Conservation (phyloP, 768 basidiomycete genomes). For the Coprinellus aureogranulatus region DNA sequence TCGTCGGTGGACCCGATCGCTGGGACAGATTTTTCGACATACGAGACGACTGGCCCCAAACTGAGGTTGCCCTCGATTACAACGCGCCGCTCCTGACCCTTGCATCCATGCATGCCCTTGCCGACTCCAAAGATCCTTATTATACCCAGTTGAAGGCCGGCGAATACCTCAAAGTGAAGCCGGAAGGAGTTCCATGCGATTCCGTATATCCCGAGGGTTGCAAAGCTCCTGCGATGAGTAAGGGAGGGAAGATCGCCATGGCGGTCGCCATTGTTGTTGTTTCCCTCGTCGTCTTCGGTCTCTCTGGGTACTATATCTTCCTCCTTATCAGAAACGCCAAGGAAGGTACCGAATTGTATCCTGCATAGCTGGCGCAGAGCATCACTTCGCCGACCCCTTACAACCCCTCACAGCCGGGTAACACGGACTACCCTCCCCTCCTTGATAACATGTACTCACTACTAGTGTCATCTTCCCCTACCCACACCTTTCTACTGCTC, state of each 20-base stretch:
- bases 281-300: slow-evolving; percentile 54
- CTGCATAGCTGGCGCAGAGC: neutral
- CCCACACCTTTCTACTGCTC: neutral
- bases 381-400: too few species aligned
- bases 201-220: slow-evolving; percentile 59
- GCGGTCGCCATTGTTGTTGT: slow-evolving; percentile 63
- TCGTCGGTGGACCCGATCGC: slow-evolving; percentile 82
- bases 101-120: slow-evolving; percentile 72
- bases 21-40: slow-evolving; percentile 80
- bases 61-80: slow-evolving; percentile 87
- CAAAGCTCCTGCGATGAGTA: slow-evolving; percentile 50
- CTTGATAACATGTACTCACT: neutral
- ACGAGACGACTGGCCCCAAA: slow-evolving; percentile 86
- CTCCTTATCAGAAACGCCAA: slow-evolving; percentile 20
- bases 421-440: too few species aligned
- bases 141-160: slow-evolving; percentile 72
- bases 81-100: slow-evolving; percentile 88
- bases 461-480: neutral
- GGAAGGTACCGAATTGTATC: neutral
- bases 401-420: too few species aligned
- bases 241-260: slow-evolving; percentile 64
- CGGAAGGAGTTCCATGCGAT: slow-evolving; percentile 77
- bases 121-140: slow-evolving; percentile 68
- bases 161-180: slow-evolving; percentile 58
- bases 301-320: slow-evolving; percentile 39